Evolutionary conservation across 495 filamentous ascomycete genomes (phyloP), one percentile per base, ranked within the genome.

Genomic region (Cryomyces minteri): DNA sequence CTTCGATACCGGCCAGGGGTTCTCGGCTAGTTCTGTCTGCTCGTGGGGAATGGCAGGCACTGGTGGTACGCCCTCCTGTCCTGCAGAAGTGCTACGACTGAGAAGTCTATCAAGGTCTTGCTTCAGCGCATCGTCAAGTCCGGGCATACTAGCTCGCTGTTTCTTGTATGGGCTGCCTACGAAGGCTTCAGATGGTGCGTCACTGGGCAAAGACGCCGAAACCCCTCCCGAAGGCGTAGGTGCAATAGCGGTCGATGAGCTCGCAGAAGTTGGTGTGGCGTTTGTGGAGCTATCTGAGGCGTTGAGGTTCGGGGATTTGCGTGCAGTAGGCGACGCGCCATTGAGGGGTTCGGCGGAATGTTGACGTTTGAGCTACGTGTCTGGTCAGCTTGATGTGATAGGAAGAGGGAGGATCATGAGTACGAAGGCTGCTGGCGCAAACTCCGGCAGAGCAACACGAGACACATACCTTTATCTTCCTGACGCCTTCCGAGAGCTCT

Each of bases 401-500:
- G 34, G 9, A 2, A 38, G 12, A 3, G 34, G 34, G 9, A 38
- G 3, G 9, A 9, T 38, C 9, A 14, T 38, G 34, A 10, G 9
- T 38, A 3, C 3, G 18, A 25, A 25, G 18, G 18, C 2, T 25
- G 18, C 18, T 25, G 2, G 18, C 18, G 18, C 18, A 25, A 25
- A 25, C 18, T 25, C 18, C 18, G 1, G 18, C 18, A 25, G 18
- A 1, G 18, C 18, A 25, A 25, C 18, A 25, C 18, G 18, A 25
- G 18, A 25, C 18, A 25, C 18, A 57, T 73, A 92, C 88, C 66
- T 84, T 86, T 54, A 99, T 94, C 58, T 90, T 80, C 43, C 84
- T 73, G 28, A 99, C 79, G 30, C 87, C 86, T 51, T 94, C 88
- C 31, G 84, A 82, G 37, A 99, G 68, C 57, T 96, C 86, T 10